Percentiles rank a stretch among this genome's conserved stretches.
Evolutionary conservation across 768 basidiomycete genomes (phyloP).

Genomic region (Trametes punicea): DNA sequence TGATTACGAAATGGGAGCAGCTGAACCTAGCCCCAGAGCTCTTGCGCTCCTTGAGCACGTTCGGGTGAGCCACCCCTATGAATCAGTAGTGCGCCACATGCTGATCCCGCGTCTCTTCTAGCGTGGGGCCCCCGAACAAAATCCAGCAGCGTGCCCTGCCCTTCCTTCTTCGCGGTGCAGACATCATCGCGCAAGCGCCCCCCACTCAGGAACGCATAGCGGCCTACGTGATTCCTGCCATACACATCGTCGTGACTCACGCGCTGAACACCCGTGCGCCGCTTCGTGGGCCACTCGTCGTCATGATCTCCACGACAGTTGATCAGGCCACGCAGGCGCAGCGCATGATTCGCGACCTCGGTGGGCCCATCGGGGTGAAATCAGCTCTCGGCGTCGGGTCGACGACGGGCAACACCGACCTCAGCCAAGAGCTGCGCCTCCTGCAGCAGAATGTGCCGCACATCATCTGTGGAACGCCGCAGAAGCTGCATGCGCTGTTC

Average conservation of each 20-base stretch:
- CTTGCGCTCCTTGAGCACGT: slow-evolving; percentile 84
- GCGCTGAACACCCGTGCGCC: slow-evolving; percentile 47
- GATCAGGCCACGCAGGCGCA: slow-evolving; percentile 98
- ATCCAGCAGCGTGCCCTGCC: slow-evolving; percentile 97
- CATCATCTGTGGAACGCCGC: slow-evolving; percentile 95
- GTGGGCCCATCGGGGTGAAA: slow-evolving; percentile 87
- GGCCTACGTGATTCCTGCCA: slow-evolving; percentile 91
- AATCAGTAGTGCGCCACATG: slow-evolving; percentile 1
- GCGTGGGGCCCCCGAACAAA: slow-evolving; percentile 97
- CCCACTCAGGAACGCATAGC: slow-evolving; percentile 98
- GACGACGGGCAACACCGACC: slow-evolving; percentile 56
- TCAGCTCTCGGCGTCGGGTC: slow-evolving; percentile 86
- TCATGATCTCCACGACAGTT: slow-evolving; percentile 96
- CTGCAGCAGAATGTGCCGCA: slow-evolving; percentile 93
- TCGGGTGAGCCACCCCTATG: slow-evolving; percentile 63
- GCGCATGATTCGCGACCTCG: slow-evolving; percentile 91
- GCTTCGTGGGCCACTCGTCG: slow-evolving; percentile 77
- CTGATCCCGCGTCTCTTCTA: slow-evolving; percentile 29
- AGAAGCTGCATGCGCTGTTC: slow-evolving; percentile 91
- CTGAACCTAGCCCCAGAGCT: slow-evolving; percentile 82
- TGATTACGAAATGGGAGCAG: slow-evolving; percentile 96
- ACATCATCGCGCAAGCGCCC: slow-evolving; percentile 98
- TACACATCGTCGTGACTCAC: slow-evolving; percentile 74
- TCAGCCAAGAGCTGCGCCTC: slow-evolving; percentile 72
- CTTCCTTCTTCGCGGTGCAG: slow-evolving; percentile 88